Conservation (phyloP, 2,329 filamentous ascomycete genomes). For the Pseudogymnoascus verrucosus region DNA sequence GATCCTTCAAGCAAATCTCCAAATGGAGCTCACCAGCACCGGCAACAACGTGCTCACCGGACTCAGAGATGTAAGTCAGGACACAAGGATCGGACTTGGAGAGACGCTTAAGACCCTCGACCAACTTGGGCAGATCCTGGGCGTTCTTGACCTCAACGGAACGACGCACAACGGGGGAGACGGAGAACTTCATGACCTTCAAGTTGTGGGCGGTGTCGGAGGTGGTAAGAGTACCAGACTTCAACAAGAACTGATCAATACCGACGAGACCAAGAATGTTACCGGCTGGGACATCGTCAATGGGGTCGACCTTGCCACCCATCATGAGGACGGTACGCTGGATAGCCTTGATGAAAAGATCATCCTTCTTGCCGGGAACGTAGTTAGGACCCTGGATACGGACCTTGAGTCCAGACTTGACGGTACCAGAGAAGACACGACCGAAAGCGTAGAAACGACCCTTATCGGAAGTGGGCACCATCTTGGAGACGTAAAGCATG, state of each 20-base stretch:
- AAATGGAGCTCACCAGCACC: slow-evolving; percentile 99
- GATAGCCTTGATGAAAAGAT: slow-evolving; percentile 98
- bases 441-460: slow-evolving; percentile 99
- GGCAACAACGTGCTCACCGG: slow-evolving; percentile 97
- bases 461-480: slow-evolving; percentile 99
- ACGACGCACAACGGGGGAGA: slow-evolving; percentile 96
- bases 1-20: slow-evolving; percentile 99
- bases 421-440: slow-evolving; percentile 99
- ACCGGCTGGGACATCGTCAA: slow-evolving; percentile 97
- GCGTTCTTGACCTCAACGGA: slow-evolving; percentile 99
- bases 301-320: slow-evolving; percentile 98
- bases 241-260: slow-evolving; percentile 99
- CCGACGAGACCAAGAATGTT: slow-evolving; percentile 99
- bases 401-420: slow-evolving; percentile 96
- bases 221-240: slow-evolving; percentile 99
- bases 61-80: slow-evolving; percentile 78
- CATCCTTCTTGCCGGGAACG: slow-evolving; percentile 94
- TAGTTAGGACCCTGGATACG: slow-evolving; percentile 99
- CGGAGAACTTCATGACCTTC: slow-evolving; percentile 99
- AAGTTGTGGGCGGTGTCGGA: slow-evolving; percentile 97
- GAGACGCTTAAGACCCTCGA: slow-evolving; percentile 99
- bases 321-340: slow-evolving; percentile 99
- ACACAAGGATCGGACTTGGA: slow-evolving; percentile 99
- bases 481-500: slow-evolving; percentile 99
- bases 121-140: slow-evolving; percentile 98